Percentiles rank a stretch among this genome's conserved stretches.
Evolutionary conservation across 2,329 filamentous ascomycete genomes (phyloP).

Genomic region (Xylariaceae sp.): DNA sequence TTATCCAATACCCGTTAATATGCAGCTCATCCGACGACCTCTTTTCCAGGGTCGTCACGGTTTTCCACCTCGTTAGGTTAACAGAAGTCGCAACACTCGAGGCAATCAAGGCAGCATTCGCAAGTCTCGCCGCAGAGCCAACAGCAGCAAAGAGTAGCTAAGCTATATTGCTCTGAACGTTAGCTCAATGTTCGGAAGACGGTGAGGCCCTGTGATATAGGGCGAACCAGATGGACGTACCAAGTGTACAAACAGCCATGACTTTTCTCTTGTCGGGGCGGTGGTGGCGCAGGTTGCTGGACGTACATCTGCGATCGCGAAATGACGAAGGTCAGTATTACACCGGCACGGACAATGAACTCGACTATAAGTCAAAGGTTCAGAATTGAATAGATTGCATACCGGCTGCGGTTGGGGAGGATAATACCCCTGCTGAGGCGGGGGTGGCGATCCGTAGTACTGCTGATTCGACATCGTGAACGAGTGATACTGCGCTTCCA

Average conservation of each 20-base stretch:
- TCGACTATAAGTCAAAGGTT: not conserved
- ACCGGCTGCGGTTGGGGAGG: constrained; percentile 16
- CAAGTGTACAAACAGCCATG: constrained; percentile 46
- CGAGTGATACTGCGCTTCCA: not conserved
- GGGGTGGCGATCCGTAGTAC: constrained; percentile 3
- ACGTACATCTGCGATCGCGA: constrained; percentile 38
- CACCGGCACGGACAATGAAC: not conserved
- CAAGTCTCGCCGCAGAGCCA: constrained; percentile 49
- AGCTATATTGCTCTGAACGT: constrained; percentile 27
- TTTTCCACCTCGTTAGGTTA: not conserved
- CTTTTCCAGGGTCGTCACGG: not conserved
- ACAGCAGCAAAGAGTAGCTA: constrained; percentile 48
- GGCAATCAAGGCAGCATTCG: constrained; percentile 44
- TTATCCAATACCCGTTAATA: not conserved
- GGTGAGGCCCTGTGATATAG: not conserved
- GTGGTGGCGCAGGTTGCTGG: constrained; percentile 37
- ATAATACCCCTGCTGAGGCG: constrained; percentile 28
- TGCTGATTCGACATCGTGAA: constrained; percentile 1
- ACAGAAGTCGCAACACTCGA: constrained; percentile 14
- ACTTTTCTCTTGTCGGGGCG: constrained; percentile 41
- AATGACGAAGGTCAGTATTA: not conserved
- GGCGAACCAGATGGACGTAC: constrained; percentile 26
- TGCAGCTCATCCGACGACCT: not conserved
- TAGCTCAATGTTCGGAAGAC: not conserved
- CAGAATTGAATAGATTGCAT: not conserved